Evolutionary conservation across 2,329 filamentous ascomycete species (phyloP).

Genomic region (Aspergillus sp.): DNA sequence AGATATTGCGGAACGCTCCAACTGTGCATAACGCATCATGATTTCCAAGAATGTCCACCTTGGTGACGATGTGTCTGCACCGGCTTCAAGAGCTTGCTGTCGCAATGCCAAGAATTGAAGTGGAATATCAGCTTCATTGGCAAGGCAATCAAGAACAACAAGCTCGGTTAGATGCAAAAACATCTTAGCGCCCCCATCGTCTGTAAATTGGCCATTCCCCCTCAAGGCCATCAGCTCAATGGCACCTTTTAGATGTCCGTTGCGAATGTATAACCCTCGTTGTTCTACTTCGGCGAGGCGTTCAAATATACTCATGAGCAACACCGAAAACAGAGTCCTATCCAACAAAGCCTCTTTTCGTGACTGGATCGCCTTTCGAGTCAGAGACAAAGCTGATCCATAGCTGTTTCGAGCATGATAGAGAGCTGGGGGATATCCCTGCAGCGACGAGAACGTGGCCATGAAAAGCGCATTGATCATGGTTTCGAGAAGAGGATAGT

Average conservation of each 20-base stretch:
- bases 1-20: background rate
- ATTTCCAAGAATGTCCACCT: slow-evolving; percentile 6
- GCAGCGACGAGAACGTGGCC: slow-evolving; percentile 4
- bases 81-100: background rate
- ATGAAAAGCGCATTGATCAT: background rate
- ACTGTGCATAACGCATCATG: slow-evolving; percentile 5
- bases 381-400: slow-evolving; percentile 4
- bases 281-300: background rate
- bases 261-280: background rate
- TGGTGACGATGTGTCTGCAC: slow-evolving; percentile 2
- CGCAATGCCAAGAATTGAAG: background rate
- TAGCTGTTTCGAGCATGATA: slow-evolving; percentile 5
- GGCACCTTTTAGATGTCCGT: slow-evolving; percentile 1
- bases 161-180: slow-evolving; percentile 5
- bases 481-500: background rate
- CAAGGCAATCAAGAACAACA: slow-evolving; percentile 6
- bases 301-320: slow-evolving; percentile 8
- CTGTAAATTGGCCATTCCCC: background rate
- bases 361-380: slow-evolving; percentile 2
- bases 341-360: slow-evolving; percentile 1
- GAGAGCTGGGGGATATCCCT: background rate
- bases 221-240: slow-evolving; percentile 6
- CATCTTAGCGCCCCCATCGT: background rate
- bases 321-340: slow-evolving; percentile 1
- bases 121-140: slow-evolving; percentile 1